Evolutionary conservation across 768 basidiomycete species (phyloP).

Genomic region (Psilocybe sp.): DNA sequence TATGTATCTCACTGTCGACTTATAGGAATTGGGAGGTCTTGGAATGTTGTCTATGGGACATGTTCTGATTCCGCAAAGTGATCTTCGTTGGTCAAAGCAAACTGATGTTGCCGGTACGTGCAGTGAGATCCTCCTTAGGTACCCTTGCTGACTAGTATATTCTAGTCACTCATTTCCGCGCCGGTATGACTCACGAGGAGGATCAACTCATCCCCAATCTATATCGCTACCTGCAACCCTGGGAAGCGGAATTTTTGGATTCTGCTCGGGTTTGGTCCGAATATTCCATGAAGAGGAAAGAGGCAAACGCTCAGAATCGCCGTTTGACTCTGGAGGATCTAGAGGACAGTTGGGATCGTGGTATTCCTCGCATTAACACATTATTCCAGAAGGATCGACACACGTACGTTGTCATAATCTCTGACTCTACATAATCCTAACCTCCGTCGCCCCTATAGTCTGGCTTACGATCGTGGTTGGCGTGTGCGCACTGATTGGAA

Average conservation of each 20-base stretch:
- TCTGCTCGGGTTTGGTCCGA: slow-evolving; percentile 99
- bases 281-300: slow-evolving; percentile 99
- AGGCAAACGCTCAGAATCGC: slow-evolving; percentile 98
- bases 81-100: slow-evolving; percentile 97
- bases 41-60: slow-evolving; percentile 99
- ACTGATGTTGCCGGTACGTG: slow-evolving; percentile 84
- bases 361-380: slow-evolving; percentile 98
- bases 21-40: slow-evolving; percentile 88
- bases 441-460: slow-evolving; percentile 31
- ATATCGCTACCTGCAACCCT: slow-evolving; percentile 95
- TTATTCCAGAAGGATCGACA: slow-evolving; percentile 98
- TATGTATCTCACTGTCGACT: slow-evolving; percentile 1
- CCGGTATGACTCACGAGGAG: slow-evolving; percentile 96
- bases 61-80: slow-evolving; percentile 96
- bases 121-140: not conserved
- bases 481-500: slow-evolving; percentile 98
- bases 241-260: slow-evolving; percentile 97
- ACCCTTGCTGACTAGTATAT: slow-evolving; percentile 2
- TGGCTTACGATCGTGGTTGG: slow-evolving; percentile 99
- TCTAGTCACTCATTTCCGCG: slow-evolving; percentile 95
- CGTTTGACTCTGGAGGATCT: slow-evolving; percentile 96
- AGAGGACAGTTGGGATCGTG: slow-evolving; percentile 98
- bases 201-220: slow-evolving; percentile 95
- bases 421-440: not conserved
- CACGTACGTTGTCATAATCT: slow-evolving; percentile 47